A percentile compares a stretch with the other conserved stretches of the same genome.
Evolutionary conservation across 2,329 filamentous ascomycete genomes (phyloP).

Genomic region (Aspergillus ruber): DNA sequence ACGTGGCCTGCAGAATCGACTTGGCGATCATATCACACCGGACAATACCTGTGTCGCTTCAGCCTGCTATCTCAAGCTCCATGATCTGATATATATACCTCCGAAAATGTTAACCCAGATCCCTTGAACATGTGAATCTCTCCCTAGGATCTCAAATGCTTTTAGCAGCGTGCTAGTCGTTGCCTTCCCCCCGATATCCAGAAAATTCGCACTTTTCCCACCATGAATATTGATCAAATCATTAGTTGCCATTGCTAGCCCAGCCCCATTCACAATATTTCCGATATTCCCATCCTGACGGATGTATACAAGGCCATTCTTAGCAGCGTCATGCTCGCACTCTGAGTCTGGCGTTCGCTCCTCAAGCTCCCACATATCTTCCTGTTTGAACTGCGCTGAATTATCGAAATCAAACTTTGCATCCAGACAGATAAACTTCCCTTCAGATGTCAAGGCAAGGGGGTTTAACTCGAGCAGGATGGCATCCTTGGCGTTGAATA

Average conservation of each 20-base stretch:
- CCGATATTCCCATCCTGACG: conserved; percentile 28
- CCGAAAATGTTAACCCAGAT: conserved; percentile 54
- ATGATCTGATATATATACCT: conserved; percentile 11
- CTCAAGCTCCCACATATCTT: conserved; percentile 33
- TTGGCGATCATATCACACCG: conserved; percentile 49
- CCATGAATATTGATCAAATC: conserved; percentile 21
- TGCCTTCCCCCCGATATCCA: conserved; percentile 27
- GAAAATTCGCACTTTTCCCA: conserved; percentile 26
- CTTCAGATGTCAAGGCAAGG: conserved; percentile 23
- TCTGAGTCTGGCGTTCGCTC: conserved; percentile 21
- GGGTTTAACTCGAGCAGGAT: conserved; percentile 41
- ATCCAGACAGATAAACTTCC: conserved; percentile 29
- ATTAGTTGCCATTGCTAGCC: conserved; percentile 32
- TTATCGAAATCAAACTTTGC: conserved; percentile 46
- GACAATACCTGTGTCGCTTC: conserved; percentile 38
- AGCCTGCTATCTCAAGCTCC: not conserved
- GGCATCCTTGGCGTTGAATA: conserved; percentile 45
- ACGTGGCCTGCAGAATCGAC: conserved; percentile 41
- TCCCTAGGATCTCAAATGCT: conserved; percentile 22
- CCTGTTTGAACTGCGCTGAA: conserved; percentile 39
- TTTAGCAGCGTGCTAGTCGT: conserved; percentile 21
- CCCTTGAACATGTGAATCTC: conserved; percentile 17
- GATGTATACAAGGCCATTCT: conserved; percentile 24
- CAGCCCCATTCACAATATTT: conserved; percentile 29
- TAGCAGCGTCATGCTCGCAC: conserved; percentile 30